Evolutionary conservation across 257 asterid species (phyloP).

Genomic region (Euphrasia confusa): DNA sequence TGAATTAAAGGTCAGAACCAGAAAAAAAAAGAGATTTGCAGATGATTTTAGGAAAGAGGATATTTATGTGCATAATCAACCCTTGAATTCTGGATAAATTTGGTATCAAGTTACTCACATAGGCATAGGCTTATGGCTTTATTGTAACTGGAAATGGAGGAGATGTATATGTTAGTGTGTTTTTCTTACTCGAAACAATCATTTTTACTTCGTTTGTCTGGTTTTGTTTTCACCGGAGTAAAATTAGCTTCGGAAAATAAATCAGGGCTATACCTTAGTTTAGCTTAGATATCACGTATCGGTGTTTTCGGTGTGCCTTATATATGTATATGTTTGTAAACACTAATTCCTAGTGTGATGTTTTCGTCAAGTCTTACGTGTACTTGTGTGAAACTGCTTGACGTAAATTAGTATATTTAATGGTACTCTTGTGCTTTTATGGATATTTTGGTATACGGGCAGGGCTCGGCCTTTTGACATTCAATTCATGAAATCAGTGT

Average conservation of each 20-base stretch:
- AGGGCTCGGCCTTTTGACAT: not conserved
- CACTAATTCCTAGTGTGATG: not conserved
- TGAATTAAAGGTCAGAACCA: constrained; percentile 1
- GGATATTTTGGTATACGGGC: not conserved
- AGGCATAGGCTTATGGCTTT: not conserved
- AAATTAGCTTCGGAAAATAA: not conserved
- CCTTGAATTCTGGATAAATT: not conserved
- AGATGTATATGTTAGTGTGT: not conserved
- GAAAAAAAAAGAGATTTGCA: not conserved
- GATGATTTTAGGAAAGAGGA: not conserved
- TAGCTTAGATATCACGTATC: constrained; percentile 12
- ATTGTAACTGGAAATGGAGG: not conserved
- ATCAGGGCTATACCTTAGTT: not conserved
- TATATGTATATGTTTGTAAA: not conserved
- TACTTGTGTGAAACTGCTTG: too few species aligned
- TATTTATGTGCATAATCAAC: not conserved
- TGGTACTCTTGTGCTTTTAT: not conserved
- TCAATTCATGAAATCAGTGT: not conserved
- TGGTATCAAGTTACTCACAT: constrained; percentile 1
- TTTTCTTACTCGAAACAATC: constrained; percentile 5
- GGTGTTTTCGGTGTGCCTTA: not conserved
- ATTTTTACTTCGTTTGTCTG: not conserved
- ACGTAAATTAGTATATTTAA: not conserved
- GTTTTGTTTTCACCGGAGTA: not conserved
- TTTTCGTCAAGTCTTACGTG: not conserved